Evolutionary conservation across 495 filamentous ascomycete species (phyloP), one percentile per base, ranked within the genome.

Genomic region (Pyrenula massariospora): DNA sequence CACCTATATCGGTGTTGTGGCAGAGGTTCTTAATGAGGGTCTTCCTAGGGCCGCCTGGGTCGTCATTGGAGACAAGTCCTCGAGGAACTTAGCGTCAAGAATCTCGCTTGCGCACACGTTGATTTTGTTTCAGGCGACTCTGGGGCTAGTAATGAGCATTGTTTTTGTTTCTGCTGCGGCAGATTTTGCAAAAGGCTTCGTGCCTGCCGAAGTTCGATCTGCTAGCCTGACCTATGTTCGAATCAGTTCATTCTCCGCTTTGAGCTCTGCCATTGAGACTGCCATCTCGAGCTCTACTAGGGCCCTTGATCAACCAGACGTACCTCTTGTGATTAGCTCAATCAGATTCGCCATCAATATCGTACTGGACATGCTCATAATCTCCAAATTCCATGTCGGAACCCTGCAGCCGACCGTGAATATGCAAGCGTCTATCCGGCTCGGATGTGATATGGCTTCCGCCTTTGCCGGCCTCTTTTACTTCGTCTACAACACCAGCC

Each of bases 11-110:
- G 75, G 78, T 23, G 73, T 80, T 19, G 73, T 88, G 15, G 79
- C 75, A 0, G 79, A 89, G 60, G 84, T 87, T 0, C 67, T 89
- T 48, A 89, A 89, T 66, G 85, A 91, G 61, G 84, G 85, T 12
- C 79, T 89, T 5, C 86, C 86, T 0, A 73, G 85, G 22, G 77
- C 84, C 0, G 77, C 85, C 5, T 89, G 82, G 82, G 68, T 84
- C 15, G 73, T 85, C 56, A 89, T 89, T 59, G 86, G 82, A 10
- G 84, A 89, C 68, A 77, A 77, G 53, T 65, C 75, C 5, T 79
- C 79, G 1, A 77, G 84, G 11, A 71, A 70, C 1, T 59, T 76
- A 1, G 25, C 66, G 3, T 72, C 78, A 8, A 77, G 86, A 0
- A 63, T 89, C 22, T 64, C 70, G 2, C 77, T 91, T 10, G 70